Evolutionary conservation across 2,329 filamentous ascomycete species (phyloP), one percentile per base, ranked within the genome.

Genomic region (Lachnellula arida): DNA sequence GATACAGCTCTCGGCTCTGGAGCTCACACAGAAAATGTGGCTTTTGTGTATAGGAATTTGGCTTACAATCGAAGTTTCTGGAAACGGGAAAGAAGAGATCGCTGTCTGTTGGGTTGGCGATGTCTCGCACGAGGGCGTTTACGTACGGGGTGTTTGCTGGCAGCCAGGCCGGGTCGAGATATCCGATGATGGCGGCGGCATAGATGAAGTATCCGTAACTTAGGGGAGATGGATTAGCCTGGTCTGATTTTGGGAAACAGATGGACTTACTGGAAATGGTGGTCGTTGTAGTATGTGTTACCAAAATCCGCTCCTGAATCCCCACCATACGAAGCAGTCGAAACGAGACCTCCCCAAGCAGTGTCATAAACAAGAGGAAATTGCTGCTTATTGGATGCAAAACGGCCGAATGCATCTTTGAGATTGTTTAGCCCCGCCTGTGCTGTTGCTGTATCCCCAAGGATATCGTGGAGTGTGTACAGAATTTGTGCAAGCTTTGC

Each of bases 141-240:
- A 97, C 86, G 75, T 86, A 97, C 19, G 82, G 85, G 66, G 83
- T 85, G 72, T 96, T 95, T 17, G 77, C 75, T 15, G 75, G 72
- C 25, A 93, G 72, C 92, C 92, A 97, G 3, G 69, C 73, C 0
- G 86, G 82, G 62, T 96, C 90, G 5, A 97, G 76, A 51, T 88
- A 81, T 0, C 82, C 92, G 55, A 97, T 91, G 6, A 94, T 81
- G 1, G 93, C 89, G 0, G 90, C 91, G 0, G 91, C 79, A 55
- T 95, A 88, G 60, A 97, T 87, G 71, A 95, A 94, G 69, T 97
- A 97, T 34, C 90, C 91, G 67, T 89, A 92, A 67, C 60, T 62
- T 34, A 7, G 6, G 12, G 4, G 44, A 37, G 11, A 3, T 49
- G 34, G 12, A 28, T 28, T 49, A 22, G 17, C 15, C 15, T 15